Evolutionary conservation across 2,329 filamentous ascomycete genomes (phyloP), one percentile per base, ranked within the genome.

Genomic region (Penicillium aurantiogriseum): DNA sequence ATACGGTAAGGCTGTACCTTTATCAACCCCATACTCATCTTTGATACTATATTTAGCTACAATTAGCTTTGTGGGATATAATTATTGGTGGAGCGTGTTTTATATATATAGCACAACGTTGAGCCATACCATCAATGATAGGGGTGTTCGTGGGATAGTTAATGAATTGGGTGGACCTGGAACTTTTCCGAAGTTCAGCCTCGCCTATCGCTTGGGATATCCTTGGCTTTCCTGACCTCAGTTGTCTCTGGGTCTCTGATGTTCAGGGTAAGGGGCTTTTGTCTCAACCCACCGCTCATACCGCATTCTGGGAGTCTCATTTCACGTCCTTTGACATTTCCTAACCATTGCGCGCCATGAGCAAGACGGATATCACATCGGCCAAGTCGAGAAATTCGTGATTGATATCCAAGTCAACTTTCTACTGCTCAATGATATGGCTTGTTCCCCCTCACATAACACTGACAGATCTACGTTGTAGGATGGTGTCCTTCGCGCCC

Each of bases 21-120:
- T 53, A 47, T 40, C 42, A 52, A 46, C 49, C 54, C 53, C 54
- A 57, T 54, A 54, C 23, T 51, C 25, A 25, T 43, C 52, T 52
- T 33, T 39, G 21, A 25, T 47, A 36, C 58, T 60, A 58, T 60
- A 44, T 57, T 60, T 60, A 54, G 58, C 40, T 46, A 35, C 7
- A 21, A 39, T 57, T 39, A 53, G 27, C 31, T 48, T 59, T 57
- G 21, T 45, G 36, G 17, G 29, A 51, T 36, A 45, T 40, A 49
- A 59, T 54, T 57, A 59, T 57, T 53, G 57, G 50, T 45, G 40
- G 44, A 17, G 38, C 13, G 39, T 42, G 23, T 57, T 51, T 47
- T 44, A 29, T 38, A 44, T 55, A 33, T 35, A 40, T 35, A 33
- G 39, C 33, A 51, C n/a, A 38, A 15, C 11, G 29, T 35, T 19